These are phyloP conservation scores for Gossypium turneri DNA, from an alignment of 345 rosid genomes.

Conservation along the genomic window DNA sequence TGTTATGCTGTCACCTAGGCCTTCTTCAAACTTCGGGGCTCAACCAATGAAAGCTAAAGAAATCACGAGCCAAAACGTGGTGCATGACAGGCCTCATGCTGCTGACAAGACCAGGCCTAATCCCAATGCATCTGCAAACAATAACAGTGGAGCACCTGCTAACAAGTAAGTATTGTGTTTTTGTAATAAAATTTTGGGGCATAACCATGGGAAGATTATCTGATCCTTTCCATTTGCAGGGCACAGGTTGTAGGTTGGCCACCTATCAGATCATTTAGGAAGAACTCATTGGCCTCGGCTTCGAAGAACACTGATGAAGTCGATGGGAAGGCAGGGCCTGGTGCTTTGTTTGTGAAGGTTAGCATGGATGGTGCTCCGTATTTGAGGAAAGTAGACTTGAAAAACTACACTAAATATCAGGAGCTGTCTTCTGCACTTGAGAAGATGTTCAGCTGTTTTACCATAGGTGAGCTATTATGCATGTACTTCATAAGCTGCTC, in stretches of 20 bases:
- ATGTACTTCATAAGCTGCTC: constrained; percentile 11
- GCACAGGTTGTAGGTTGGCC: constrained; percentile 85
- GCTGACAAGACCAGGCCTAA: constrained; percentile 26
- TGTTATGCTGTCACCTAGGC: constrained; percentile 41
- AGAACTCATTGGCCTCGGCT: constrained; percentile 52
- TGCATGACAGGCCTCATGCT: constrained; percentile 35
- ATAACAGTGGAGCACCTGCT: constrained; percentile 41
- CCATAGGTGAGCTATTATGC: constrained; percentile 40
- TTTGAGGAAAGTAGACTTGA: constrained; percentile 64
- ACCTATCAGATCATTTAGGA: constrained; percentile 61
- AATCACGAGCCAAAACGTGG: constrained; percentile 24
- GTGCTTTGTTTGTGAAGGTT: constrained; percentile 57
- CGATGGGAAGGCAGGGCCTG: constrained; percentile 54
- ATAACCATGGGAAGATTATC: not conserved
- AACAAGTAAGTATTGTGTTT: constrained; percentile 41
- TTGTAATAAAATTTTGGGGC: not conserved
- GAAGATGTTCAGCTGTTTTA: constrained; percentile 72
- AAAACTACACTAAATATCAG: constrained; percentile 49
- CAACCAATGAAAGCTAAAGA: constrained; percentile 47
- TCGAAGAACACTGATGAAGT: constrained; percentile 54
- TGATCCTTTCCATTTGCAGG: constrained; percentile 32
- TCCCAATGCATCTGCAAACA: constrained; percentile 26
- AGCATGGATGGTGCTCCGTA: constrained; percentile 86
- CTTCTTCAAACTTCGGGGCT: constrained; percentile 37
- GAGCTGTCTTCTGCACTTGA: constrained; percentile 67